Percentiles rank a stretch among this genome's conserved stretches.
Evolutionary conservation across 1,284 basidiomycete species (phyloP).

Genomic region (Mycosarcoma maydis): DNA sequence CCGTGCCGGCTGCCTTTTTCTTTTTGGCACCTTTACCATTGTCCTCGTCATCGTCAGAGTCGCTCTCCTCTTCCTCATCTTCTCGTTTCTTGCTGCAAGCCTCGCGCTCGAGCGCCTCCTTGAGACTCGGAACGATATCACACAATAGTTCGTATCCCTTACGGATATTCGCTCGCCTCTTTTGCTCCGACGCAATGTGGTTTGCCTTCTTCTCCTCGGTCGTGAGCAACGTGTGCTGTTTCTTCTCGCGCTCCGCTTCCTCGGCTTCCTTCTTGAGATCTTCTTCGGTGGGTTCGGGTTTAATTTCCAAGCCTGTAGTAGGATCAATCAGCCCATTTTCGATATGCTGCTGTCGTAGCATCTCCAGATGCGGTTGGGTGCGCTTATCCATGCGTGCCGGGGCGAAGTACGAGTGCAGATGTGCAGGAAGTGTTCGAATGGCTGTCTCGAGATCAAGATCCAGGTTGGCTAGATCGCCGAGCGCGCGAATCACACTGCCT

Average conservation of each 20-base stretch:
- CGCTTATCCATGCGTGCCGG: constrained; percentile 36
- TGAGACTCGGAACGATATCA: constrained; percentile 77
- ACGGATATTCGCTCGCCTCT: constrained; percentile 85
- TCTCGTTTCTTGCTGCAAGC: constrained; percentile 15
- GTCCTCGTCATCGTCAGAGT: constrained; percentile 13
- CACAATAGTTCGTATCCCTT: constrained; percentile 87
- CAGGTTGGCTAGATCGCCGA: constrained; percentile 30
- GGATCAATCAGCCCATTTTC: constrained; percentile 36
- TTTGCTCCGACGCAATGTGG: constrained; percentile 91
- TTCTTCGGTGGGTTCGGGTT: constrained; percentile 30
- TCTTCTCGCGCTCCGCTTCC: constrained; percentile 43
- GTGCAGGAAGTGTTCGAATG: constrained; percentile 7
- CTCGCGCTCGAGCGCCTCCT: constrained; percentile 66
- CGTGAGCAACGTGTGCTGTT: constrained; percentile 74
- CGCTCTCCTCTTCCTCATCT: constrained; percentile 11
- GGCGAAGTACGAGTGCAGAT: constrained; percentile 20
- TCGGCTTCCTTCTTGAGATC: constrained; percentile 24
- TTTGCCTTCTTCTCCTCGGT: constrained; percentile 89
- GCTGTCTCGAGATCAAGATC: constrained; percentile 37
- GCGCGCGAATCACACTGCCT: constrained; percentile 19
- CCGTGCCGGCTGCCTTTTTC: constrained; percentile 12
- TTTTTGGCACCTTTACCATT: constrained; percentile 13
- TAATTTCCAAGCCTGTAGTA: constrained; percentile 30
- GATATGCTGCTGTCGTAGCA: constrained; percentile 41
- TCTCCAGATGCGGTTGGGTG: constrained; percentile 50